These are phyloP conservation scores for Cordyceps javanica DNA, from an alignment of 2,329 filamentous ascomycete species.

Conservation along the genomic window DNA sequence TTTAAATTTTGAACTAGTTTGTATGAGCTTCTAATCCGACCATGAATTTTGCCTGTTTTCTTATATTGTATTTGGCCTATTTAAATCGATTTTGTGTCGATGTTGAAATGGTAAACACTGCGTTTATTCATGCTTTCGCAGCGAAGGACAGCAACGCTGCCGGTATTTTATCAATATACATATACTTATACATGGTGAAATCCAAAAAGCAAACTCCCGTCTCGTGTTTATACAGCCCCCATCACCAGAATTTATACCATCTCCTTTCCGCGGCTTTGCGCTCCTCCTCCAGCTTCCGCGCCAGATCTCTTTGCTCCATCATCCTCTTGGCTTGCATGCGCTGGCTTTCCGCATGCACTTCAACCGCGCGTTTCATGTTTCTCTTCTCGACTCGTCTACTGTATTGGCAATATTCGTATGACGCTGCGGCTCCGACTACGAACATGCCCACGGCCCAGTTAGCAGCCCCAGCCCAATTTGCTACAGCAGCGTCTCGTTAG, in stretches of 20 bases:
- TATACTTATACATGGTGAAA: constrained; percentile 3
- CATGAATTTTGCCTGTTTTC: not conserved
- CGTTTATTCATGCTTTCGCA: not conserved
- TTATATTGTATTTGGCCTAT: not conserved
- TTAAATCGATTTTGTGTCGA: not conserved
- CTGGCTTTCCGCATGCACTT: constrained; percentile 51
- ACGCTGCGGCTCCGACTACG: constrained; percentile 59
- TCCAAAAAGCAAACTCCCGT: not conserved
- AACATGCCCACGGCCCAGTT: constrained; percentile 86
- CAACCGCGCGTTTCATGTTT: constrained; percentile 79
- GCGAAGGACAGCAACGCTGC: not conserved
- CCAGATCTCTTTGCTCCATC: constrained; percentile 29
- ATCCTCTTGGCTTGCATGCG: constrained; percentile 36
- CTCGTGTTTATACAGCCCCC: not conserved
- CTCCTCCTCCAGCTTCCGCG: constrained; percentile 29
- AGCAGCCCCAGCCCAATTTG: constrained; percentile 43
- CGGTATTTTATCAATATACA: constrained; percentile 11
- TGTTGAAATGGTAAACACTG: not conserved
- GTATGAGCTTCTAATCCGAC: not conserved
- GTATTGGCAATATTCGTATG: constrained; percentile 81
- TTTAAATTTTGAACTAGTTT: not conserved
- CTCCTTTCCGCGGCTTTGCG: constrained; percentile 31
- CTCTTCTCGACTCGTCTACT: constrained; percentile 67
- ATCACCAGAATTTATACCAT: constrained; percentile 54
- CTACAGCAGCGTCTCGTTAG: not conserved